Conservation (phyloP, 148 eudicot genomes). For the Rhododendron molle region DNA sequence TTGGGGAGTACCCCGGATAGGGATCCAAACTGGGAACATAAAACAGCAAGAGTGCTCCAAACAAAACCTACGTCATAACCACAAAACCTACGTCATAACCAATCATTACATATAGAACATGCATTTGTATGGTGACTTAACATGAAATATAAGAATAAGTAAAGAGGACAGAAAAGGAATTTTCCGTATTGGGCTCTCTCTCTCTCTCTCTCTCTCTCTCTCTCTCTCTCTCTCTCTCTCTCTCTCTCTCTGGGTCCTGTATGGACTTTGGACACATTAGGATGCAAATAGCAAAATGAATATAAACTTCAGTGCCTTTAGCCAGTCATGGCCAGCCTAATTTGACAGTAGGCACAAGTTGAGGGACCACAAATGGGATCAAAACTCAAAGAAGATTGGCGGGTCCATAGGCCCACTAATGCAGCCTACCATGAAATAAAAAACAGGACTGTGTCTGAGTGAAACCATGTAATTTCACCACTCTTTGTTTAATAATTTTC, state of each 20-base stretch:
- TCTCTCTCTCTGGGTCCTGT: no score
- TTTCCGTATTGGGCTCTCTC: background rate
- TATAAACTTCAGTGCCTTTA: background rate
- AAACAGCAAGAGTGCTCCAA: constrained; percentile 65
- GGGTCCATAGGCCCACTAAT: background rate
- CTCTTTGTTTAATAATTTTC: background rate
- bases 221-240: no score
- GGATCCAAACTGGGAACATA: constrained; percentile 78
- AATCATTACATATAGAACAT: constrained; percentile 2
- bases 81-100: no score
- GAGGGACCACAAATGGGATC: constrained; percentile 1
- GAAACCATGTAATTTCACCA: background rate
- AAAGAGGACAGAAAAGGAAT: background rate
- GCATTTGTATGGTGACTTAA: background rate
- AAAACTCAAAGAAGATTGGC: background rate
- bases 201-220: no score
- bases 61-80: constrained; percentile 57
- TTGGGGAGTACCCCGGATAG: constrained; percentile 77
- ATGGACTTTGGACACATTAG: background rate
- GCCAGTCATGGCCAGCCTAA: background rate
- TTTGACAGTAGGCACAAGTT: background rate
- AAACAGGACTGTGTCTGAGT: background rate
- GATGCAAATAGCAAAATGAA: background rate
- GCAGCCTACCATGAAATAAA: background rate
- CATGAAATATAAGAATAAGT: background rate